Evolutionary conservation across 2,329 filamentous ascomycete genomes (phyloP).

Genomic region (Fusarium neocosmosporiellum): DNA sequence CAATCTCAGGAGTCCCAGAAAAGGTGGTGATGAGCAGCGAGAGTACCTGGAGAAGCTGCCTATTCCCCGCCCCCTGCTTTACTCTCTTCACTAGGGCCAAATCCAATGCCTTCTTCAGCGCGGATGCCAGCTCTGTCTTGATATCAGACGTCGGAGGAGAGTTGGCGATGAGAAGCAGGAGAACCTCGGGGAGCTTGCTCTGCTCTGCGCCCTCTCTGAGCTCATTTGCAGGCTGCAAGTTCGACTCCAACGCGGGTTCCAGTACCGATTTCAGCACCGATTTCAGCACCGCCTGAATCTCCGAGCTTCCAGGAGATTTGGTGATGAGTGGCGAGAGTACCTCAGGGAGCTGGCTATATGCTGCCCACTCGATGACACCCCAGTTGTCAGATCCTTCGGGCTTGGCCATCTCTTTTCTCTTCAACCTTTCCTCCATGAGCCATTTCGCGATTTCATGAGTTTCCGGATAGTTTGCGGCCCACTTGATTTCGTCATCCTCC

Average conservation of each 20-base stretch:
- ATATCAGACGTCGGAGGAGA: background rate
- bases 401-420: background rate
- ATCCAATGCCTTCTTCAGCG: background rate
- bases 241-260: background rate
- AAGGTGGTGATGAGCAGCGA: background rate
- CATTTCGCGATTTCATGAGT: background rate
- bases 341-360: background rate
- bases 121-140: background rate
- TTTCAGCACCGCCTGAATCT: background rate
- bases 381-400: background rate
- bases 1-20: background rate
- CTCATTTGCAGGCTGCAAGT: background rate
- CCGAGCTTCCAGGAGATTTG: background rate
- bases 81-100: background rate
- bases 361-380: background rate
- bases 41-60: background rate
- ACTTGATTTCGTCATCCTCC: background rate
- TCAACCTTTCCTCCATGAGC: background rate
- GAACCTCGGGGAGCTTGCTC: background rate
- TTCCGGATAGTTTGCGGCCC: background rate
- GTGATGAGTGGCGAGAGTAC: background rate
- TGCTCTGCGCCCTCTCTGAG: background rate
- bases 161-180: background rate
- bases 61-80: background rate
- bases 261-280: background rate